Evolutionary conservation across 163 green algal species (phyloP).

Genomic region (Volvox carteri): DNA sequence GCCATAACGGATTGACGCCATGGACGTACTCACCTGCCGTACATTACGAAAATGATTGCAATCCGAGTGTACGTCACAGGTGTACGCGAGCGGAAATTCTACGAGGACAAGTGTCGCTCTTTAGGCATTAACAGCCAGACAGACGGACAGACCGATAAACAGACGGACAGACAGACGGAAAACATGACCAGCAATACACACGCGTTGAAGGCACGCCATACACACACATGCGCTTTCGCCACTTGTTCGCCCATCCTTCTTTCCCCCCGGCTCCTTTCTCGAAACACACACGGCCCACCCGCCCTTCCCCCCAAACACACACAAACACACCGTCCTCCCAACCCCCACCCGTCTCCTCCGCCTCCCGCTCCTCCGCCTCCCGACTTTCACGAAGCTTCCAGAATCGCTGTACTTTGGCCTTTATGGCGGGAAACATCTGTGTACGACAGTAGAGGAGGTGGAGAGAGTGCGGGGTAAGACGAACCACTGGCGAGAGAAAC

Average conservation of each 20-base stretch:
- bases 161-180: neutral
- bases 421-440: constrained; percentile 43
- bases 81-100: too few species aligned
- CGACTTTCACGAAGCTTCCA: constrained; percentile 10
- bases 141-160: neutral
- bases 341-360: constrained; percentile 41
- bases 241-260: too few species aligned
- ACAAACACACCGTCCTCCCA: neutral
- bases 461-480: too few species aligned
- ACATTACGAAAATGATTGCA: neutral
- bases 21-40: constrained; percentile 55
- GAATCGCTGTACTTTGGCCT: constrained; percentile 42
- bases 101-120: too few species aligned
- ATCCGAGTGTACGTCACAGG: neutral
- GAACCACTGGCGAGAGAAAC: too few species aligned
- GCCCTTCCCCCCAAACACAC: neutral
- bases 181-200: too few species aligned
- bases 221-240: too few species aligned
- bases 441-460: neutral
- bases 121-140: too few species aligned
- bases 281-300: neutral
- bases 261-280: too few species aligned
- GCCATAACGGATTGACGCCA: constrained; percentile 66
- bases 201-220: too few species aligned
- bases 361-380: constrained; percentile 38